Conservation (phyloP, 306 rosid species). For the Castanopsis chinensis region DNA sequence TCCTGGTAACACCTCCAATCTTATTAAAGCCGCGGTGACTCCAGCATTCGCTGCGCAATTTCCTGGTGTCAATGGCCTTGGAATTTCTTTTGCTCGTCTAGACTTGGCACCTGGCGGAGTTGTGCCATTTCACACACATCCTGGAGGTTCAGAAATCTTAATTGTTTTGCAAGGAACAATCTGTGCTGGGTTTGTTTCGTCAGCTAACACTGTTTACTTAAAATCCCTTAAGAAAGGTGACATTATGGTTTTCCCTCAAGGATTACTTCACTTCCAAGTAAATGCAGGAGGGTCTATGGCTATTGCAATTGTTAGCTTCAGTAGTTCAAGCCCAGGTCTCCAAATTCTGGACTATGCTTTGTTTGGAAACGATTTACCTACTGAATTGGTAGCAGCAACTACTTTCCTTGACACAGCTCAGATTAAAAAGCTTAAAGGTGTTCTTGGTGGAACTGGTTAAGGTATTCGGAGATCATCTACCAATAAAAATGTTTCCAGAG, state of each 20-base stretch:
- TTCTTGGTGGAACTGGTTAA: constrained; percentile 71
- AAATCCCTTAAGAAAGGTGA: constrained; percentile 67
- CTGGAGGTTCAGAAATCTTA: constrained; percentile 55
- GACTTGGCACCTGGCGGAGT: constrained; percentile 66
- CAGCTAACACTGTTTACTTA: constrained; percentile 52
- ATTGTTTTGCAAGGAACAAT: constrained; percentile 47
- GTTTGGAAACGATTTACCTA: constrained; percentile 66
- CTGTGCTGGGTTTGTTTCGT: constrained; percentile 62
- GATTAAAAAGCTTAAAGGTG: constrained; percentile 81
- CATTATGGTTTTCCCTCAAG: constrained; percentile 77
- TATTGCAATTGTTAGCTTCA: constrained; percentile 47
- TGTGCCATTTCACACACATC: constrained; percentile 83
- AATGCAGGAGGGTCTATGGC: constrained; percentile 32
- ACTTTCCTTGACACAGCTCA: constrained; percentile 61
- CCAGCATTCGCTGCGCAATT: constrained; percentile 67
- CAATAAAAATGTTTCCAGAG: neutral
- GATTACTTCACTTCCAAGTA: constrained; percentile 69
- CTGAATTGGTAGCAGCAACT: constrained; percentile 37
- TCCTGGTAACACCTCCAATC: constrained; percentile 71
- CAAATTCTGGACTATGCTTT: constrained; percentile 69
- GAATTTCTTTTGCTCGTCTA: constrained; percentile 53
- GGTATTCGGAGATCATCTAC: neutral
- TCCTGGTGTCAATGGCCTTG: constrained; percentile 75
- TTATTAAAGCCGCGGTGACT: constrained; percentile 63
- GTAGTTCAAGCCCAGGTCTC: constrained; percentile 71